Evolutionary conservation across 2,329 filamentous ascomycete species (phyloP).

Genomic region (Monilinia laxa): DNA sequence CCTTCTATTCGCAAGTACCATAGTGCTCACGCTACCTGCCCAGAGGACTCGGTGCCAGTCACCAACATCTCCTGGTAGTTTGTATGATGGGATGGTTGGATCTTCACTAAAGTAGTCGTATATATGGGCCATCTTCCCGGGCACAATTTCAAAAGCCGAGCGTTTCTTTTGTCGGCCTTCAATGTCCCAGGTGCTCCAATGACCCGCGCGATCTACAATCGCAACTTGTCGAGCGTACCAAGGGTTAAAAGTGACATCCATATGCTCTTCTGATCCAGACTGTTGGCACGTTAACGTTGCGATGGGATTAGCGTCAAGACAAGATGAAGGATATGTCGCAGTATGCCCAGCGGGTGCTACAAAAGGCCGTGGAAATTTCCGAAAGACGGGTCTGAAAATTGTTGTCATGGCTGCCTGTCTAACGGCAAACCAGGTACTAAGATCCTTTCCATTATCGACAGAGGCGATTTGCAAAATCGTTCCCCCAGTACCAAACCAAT

Average conservation of each 20-base stretch:
- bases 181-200: slow-evolving; percentile 66
- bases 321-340: slow-evolving; percentile 44
- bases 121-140: slow-evolving; percentile 33
- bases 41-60: slow-evolving; percentile 53
- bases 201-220: slow-evolving; percentile 63
- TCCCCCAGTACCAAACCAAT: slow-evolving; percentile 41
- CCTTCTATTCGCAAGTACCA: slow-evolving; percentile 47
- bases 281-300: slow-evolving; percentile 51
- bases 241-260: slow-evolving; percentile 66
- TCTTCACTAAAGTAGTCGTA: slow-evolving; percentile 30
- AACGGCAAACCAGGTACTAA: slow-evolving; percentile 47
- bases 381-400: slow-evolving; percentile 44
- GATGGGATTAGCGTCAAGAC: slow-evolving; percentile 56
- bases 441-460: slow-evolving; percentile 42
- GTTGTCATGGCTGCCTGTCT: slow-evolving; percentile 45
- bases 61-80: slow-evolving; percentile 29
- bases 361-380: slow-evolving; percentile 24
- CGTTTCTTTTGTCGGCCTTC: slow-evolving; percentile 31
- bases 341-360: slow-evolving; percentile 20
- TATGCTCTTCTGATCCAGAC: slow-evolving; percentile 57
- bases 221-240: slow-evolving; percentile 60
- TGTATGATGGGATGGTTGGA: slow-evolving; percentile 7
- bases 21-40: slow-evolving; percentile 47
- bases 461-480: slow-evolving; percentile 51
- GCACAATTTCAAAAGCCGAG: slow-evolving; percentile 23